These are phyloP conservation scores for Rasamsonia emersonii DNA, from an alignment of 2,329 filamentous ascomycete genomes.

Conservation along the genomic window DNA sequence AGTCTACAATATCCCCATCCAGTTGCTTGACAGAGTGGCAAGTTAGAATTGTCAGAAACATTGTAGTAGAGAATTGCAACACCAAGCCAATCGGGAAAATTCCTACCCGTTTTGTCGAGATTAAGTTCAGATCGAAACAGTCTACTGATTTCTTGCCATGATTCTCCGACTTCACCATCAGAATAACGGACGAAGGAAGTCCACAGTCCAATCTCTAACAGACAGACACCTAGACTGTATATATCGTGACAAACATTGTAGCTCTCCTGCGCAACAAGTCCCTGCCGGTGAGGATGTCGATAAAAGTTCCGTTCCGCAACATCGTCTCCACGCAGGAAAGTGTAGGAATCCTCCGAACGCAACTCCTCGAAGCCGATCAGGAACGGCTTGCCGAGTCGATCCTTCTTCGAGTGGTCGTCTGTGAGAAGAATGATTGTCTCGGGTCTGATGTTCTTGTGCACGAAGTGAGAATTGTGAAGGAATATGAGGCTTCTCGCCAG, in stretches of 20 bases:
- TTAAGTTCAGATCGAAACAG: too few species aligned
- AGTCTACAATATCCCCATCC: too few species aligned
- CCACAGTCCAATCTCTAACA: slow-evolving; percentile 44
- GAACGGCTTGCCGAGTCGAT: slow-evolving; percentile 22
- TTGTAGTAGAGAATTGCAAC: too few species aligned
- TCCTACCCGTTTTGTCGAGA: too few species aligned
- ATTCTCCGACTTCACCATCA: slow-evolving; percentile 1
- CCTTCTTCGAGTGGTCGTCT: slow-evolving; percentile 8
- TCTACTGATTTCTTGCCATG: too few species aligned
- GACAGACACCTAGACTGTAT: slow-evolving; percentile 47
- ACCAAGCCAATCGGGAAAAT: too few species aligned
- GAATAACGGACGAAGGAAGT: slow-evolving; percentile 18
- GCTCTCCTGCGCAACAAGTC: slow-evolving; percentile 24
- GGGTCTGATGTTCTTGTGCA: slow-evolving; percentile 28
- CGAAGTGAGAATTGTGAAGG: slow-evolving; percentile 20
- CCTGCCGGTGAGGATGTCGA: slow-evolving; percentile 42
- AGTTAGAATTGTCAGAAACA: too few species aligned
- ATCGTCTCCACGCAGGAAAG: slow-evolving; percentile 27
- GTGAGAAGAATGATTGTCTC: slow-evolving; percentile 23
- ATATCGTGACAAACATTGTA: slow-evolving; percentile 50
- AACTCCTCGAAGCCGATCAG: slow-evolving; percentile 41
- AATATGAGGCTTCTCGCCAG: slow-evolving; percentile 20
- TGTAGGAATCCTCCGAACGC: slow-evolving; percentile 24
- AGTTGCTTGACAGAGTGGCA: too few species aligned
- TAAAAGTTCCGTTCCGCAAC: slow-evolving; percentile 42